Conservation (phyloP, 2,329 filamentous ascomycete genomes). For the Coniochaeta prunicola region DNA sequence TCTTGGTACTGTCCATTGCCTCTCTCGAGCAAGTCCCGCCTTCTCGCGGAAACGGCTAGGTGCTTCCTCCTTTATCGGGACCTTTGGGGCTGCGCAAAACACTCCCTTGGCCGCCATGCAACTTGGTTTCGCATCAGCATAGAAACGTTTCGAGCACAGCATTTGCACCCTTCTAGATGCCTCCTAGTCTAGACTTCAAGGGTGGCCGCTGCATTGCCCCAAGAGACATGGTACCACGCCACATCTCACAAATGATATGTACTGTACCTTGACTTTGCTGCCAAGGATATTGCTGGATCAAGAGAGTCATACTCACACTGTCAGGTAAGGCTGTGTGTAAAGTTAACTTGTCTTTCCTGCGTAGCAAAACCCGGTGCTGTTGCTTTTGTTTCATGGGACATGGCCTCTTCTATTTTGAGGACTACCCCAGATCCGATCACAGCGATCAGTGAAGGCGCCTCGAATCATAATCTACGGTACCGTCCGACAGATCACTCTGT, state of each 20-base stretch:
- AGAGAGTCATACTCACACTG: neutral
- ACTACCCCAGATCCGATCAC: neutral
- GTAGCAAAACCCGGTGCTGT: neutral
- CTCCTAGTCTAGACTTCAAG: neutral
- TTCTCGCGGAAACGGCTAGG: neutral
- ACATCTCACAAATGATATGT: neutral
- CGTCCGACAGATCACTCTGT: neutral
- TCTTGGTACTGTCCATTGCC: neutral
- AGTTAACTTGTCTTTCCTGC: neutral
- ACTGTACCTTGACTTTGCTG: neutral
- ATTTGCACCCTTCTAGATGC: neutral
- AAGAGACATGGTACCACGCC: neutral
- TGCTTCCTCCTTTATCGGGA: neutral
- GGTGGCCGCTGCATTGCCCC: neutral
- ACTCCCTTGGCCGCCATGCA: neutral
- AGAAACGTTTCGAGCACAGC: neutral
- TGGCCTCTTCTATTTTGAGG: neutral
- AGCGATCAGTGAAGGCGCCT: neutral
- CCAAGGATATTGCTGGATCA: too few species aligned
- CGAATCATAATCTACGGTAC: neutral
- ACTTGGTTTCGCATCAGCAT: neutral
- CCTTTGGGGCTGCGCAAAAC: neutral
- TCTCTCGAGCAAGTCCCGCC: neutral
- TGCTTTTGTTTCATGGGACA: neutral
- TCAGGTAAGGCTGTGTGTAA: neutral